Evolutionary conservation across 805 yeast species (phyloP), one percentile per base, ranked within the genome.

Genomic region (Candida succiphila): DNA sequence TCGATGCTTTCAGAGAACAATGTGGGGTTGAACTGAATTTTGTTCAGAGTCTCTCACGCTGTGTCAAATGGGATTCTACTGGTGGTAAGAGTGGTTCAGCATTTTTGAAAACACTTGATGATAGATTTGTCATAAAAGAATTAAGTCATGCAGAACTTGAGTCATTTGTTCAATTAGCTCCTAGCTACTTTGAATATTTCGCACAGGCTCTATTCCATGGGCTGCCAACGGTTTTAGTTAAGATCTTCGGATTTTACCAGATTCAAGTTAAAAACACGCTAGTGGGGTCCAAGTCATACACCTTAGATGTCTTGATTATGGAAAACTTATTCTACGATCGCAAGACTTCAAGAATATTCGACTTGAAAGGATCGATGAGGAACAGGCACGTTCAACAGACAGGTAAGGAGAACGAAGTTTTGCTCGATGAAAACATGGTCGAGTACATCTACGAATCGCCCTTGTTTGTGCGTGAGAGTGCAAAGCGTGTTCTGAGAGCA

Each of bases 1-100:
- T 92, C 60, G 96, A 89, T 51, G 96, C 97, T 0, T 78, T 92
- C 45, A 65, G 98, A 36, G 68, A 75, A 37, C 78, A 83, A 21
- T 89, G 96, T 62, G 87, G 85, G 1, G 74, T 78, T 36, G 75
- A 75, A 37, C 79, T 72, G 5, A 71, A 70, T 43, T 92, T 79
- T 44, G 75, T 92, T 27, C 95, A 87, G 52, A 87, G 96, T 55
- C 67, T 94, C 30, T 78, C 96, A 5, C 61, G 98, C 39, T 92
- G 99, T 59, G 75, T 87, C 12, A 84, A 87, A 49, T 94, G 97
- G 97, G 88, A 89, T 48, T 81, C 95, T 0, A 73, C 78, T 19
- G 99, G 99, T 26, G 99, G 99, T 25, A 92, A 92, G 51, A 84
- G 95, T 53, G 96, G 97, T 0, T 86, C 96, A 3, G 85, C 86